Evolutionary conservation across 345 rosid genomes (phyloP), one percentile per base, ranked within the genome.

Genomic region (Punica granatum): DNA sequence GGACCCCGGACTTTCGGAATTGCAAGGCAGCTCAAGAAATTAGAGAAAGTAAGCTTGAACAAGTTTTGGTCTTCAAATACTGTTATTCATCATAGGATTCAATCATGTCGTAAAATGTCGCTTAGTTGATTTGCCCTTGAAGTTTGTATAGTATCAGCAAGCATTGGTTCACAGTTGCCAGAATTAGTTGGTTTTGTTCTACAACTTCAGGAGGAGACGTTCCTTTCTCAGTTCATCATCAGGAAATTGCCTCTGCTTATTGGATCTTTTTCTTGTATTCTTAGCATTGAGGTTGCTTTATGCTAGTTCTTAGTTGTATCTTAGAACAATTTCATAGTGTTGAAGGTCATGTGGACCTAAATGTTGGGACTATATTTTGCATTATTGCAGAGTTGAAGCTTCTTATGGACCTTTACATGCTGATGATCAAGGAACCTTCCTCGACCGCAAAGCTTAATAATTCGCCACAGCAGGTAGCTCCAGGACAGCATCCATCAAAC

Each of bases 11-110:
- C 64, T 89, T 89, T 30, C 86, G 75, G 44, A 78, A 82, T 68
- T 83, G 83, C 75, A 75, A 82, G 68, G 96, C 81, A 41, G 87
- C 95, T 53, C 64, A 67, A 18, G 95, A 94, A 73, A 78, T 90
- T 77, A 76, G 61, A 78, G 90, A 83, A 71, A 77, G 97, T 93
- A 81, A 83, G 97, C 41, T 69, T 60, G 19, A 48, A 21, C 14
- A 46, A 6, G 54, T 35, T 18, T 53, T 34, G 60, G 43, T 3
- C 34, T 23, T 23, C 4, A 26, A 23, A 35, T 36, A 16, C 60
- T 3, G 33, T 5, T 54, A 25, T n/a, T 51, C 58, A 51, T n/a
- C 11, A 7, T 7, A 23, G n/a, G 58, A n/a, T n/a, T 28, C 30
- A 11, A 51, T 7, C 13, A 23, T 23, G n/a, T 6, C 26, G 26